Conservation (phyloP, 192 early-diverging fungal species). For the Pilobolus umbonatus region DNA sequence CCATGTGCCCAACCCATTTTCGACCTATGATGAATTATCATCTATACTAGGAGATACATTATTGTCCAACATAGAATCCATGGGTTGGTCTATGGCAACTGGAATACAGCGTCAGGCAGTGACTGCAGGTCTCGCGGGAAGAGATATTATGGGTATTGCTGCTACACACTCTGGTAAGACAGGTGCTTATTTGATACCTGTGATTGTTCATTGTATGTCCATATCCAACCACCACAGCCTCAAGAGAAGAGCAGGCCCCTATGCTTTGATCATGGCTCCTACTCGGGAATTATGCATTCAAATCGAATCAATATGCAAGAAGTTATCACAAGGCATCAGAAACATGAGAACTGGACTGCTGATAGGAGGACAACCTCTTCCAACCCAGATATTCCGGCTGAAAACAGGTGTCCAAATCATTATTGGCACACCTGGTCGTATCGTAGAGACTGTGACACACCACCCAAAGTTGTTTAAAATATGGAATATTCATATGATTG, state of each 20-base stretch:
- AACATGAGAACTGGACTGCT: slow-evolving; percentile 53
- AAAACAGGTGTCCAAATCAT: slow-evolving; percentile 50
- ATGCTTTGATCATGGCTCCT: slow-evolving; percentile 43
- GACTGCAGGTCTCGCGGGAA: slow-evolving; percentile 42
- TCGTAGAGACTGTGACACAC: slow-evolving; percentile 40
- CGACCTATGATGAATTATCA: slow-evolving; percentile 39
- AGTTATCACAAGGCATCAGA: slow-evolving; percentile 31
- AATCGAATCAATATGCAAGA: slow-evolving; percentile 41
- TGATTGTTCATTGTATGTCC: slow-evolving; percentile 33
- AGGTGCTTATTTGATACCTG: slow-evolving; percentile 42
- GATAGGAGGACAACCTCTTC: slow-evolving; percentile 50
- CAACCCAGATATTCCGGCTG: slow-evolving; percentile 49
- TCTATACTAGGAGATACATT: slow-evolving; percentile 3
- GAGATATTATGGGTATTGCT: slow-evolving; percentile 46
- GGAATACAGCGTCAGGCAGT: slow-evolving; percentile 60
- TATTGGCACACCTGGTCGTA: slow-evolving; percentile 53
- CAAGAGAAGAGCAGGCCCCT: slow-evolving; percentile 29
- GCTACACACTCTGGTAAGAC: slow-evolving; percentile 54
- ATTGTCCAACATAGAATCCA: slow-evolving; percentile 17
- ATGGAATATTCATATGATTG: slow-evolving; percentile 41
- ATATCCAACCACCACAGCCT: slow-evolving; percentile 21
- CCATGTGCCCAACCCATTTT: slow-evolving; percentile 37
- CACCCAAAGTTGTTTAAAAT: slow-evolving; percentile 29
- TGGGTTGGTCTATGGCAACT: slow-evolving; percentile 43
- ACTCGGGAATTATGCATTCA: slow-evolving; percentile 51